Evolutionary conservation across 2,329 filamentous ascomycete genomes (phyloP).

Genomic region (Aspergillus bombycis): DNA sequence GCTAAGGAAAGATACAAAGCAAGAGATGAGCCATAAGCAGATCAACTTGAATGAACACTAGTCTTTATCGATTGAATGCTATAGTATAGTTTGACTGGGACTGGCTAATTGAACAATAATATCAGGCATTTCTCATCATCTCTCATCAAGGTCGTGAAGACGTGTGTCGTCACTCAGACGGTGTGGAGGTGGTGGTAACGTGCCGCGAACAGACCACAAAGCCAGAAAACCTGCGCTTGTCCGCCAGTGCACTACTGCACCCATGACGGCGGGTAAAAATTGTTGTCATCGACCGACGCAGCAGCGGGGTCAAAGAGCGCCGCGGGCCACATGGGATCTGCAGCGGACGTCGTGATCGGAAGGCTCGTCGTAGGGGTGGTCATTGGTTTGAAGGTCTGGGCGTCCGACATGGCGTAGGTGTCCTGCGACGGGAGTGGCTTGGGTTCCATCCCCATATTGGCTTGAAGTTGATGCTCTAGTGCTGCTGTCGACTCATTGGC

Average conservation of each 20-base stretch:
- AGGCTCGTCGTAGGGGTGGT: conserved; percentile 21
- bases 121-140: conserved; percentile 48
- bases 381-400: conserved; percentile 27
- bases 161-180: conserved; percentile 32
- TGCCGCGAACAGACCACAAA: conserved; percentile 32
- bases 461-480: conserved; percentile 44
- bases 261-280: conserved; percentile 36
- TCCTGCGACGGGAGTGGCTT: conserved; percentile 37
- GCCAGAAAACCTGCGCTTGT: conserved; percentile 19
- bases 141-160: conserved; percentile 49
- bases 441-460: conserved; percentile 39
- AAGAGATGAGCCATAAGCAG: not conserved
- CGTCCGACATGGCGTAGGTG: conserved; percentile 32
- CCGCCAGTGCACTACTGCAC: conserved; percentile 23
- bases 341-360: conserved; percentile 29
- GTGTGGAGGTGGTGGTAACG: conserved; percentile 45
- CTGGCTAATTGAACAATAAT: conserved; percentile 37
- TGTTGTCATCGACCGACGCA: conserved; percentile 34
- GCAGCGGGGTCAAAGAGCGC: conserved; percentile 36
- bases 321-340: conserved; percentile 39
- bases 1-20: not conserved
- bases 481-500: conserved; percentile 45
- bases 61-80: conserved; percentile 35
- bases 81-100: conserved; percentile 35
- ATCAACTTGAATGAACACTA: conserved; percentile 12